phyloP scores from a whole-genome alignment of 2,329 filamentous ascomycete genomes.

The Colletotrichum lupini region DNA sequence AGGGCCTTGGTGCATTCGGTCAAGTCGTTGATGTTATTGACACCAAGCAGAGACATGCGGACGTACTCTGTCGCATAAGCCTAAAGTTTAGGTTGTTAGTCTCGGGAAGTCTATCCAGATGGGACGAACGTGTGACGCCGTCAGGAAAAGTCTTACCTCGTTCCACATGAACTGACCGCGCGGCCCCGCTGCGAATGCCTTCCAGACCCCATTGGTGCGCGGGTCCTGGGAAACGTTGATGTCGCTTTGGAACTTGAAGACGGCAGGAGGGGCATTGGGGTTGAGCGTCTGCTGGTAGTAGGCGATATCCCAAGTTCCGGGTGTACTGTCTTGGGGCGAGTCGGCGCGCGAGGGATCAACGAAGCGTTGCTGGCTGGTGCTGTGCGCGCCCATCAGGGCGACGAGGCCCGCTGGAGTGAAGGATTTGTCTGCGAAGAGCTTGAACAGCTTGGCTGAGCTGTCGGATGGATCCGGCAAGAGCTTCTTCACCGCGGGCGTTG shows the following conservation, averaged over 20 bases:
- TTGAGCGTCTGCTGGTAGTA: constrained; percentile 58
- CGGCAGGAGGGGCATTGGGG: constrained; percentile 44
- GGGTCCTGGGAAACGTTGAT: constrained; percentile 50
- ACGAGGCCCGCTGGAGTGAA: constrained; percentile 61
- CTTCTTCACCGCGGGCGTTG: constrained; percentile 48
- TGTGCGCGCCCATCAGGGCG: constrained; percentile 66
- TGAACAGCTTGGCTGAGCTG: constrained; percentile 59
- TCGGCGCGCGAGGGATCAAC: constrained; percentile 52
- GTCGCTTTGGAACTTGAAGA: constrained; percentile 56
- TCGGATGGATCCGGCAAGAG: constrained; percentile 56
- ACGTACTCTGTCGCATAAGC: constrained; percentile 65
- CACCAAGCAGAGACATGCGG: constrained; percentile 64
- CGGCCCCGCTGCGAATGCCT: constrained; percentile 45
- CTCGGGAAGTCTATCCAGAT: not conserved
- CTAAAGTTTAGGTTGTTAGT: constrained; percentile 39
- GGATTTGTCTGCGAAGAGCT: constrained; percentile 63
- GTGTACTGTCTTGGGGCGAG: constrained; percentile 62
- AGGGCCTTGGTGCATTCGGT: constrained; percentile 66
- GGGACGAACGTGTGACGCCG: not conserved
- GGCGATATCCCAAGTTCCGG: constrained; percentile 63
- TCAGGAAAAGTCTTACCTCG: constrained; percentile 44
- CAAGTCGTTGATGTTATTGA: constrained; percentile 66
- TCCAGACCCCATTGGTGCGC: constrained; percentile 49
- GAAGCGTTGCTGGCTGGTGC: constrained; percentile 59
- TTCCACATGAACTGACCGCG: constrained; percentile 53